Conservation (phyloP, 192 early-diverging fungal species). For the Rhizophagus clarus region DNA sequence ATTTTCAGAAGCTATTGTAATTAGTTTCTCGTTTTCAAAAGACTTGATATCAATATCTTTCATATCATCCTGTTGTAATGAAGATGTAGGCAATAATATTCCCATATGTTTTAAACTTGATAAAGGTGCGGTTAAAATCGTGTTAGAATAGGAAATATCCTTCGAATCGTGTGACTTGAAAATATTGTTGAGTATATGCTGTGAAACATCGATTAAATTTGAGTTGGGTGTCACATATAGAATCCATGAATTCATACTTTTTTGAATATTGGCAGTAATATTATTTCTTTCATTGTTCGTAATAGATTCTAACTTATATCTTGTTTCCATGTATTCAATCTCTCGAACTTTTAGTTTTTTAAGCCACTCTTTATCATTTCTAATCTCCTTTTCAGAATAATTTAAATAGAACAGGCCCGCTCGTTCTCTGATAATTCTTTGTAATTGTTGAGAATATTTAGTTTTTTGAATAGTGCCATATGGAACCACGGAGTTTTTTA, state of each 20-base stretch:
- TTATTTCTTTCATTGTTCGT: conserved; percentile 28
- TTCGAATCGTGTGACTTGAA: neutral
- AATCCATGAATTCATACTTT: neutral
- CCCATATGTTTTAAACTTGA: neutral
- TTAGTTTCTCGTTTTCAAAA: neutral
- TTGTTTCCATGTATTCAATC: conserved; percentile 65
- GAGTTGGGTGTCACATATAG: neutral
- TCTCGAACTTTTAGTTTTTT: conserved; percentile 69
- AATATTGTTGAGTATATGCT: neutral
- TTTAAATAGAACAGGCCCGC: conserved; percentile 77
- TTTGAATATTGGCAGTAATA: conserved; percentile 6
- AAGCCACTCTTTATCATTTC: conserved; percentile 55
- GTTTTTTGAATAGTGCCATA: conserved; percentile 52
- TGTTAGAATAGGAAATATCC: neutral
- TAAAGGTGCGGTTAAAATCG: neutral
- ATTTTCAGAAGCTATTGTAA: neutral
- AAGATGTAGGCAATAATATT: neutral
- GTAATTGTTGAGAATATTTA: conserved; percentile 50
- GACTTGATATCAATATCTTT: neutral
- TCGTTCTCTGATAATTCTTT: conserved; percentile 71
- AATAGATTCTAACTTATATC: conserved; percentile 45
- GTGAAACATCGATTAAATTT: neutral
- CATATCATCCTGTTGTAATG: neutral
- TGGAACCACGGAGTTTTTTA: conserved; percentile 54
- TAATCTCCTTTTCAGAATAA: conserved; percentile 51